A percentile compares a stretch with the other conserved stretches of the same genome.
Evolutionary conservation across 805 yeast species (phyloP).

Genomic region (Pichia membranifaciens): DNA sequence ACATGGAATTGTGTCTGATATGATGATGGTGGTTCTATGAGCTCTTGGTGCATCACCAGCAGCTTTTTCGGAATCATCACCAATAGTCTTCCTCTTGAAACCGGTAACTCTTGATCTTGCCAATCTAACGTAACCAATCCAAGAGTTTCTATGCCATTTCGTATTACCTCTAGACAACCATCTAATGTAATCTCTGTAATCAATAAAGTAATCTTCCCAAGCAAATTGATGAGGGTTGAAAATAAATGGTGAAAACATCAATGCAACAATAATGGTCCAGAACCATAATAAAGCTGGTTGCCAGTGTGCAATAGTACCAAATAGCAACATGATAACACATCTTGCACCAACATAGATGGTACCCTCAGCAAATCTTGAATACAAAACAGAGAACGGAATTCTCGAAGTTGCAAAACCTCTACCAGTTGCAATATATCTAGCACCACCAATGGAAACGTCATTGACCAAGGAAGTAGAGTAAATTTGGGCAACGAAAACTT

Average conservation of each 20-base stretch:
- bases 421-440: constrained; percentile 81
- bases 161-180: constrained; percentile 91
- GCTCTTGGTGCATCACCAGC: constrained; percentile 84
- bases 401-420: constrained; percentile 82
- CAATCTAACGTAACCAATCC: constrained; percentile 80
- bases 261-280: constrained; percentile 88
- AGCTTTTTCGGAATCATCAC: constrained; percentile 73
- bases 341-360: constrained; percentile 83
- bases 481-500: constrained; percentile 76
- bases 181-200: constrained; percentile 88
- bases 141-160: constrained; percentile 82
- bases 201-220: constrained; percentile 92
- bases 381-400: constrained; percentile 67
- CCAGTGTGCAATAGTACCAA: constrained; percentile 78
- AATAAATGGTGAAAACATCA: constrained; percentile 86
- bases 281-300: constrained; percentile 93
- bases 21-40: constrained; percentile 64
- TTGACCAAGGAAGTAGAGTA: constrained; percentile 65
- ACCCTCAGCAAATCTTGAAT: constrained; percentile 73
- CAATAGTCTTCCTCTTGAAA: constrained; percentile 68
- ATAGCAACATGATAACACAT: constrained; percentile 62
- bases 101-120: constrained; percentile 83
- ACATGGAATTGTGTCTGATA: constrained; percentile 70
- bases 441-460: constrained; percentile 79
- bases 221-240: constrained; percentile 98